A percentile compares a stretch with the other conserved stretches of the same genome.
These are phyloP conservation scores for Neonectria magnoliae DNA, from an alignment of 2,329 filamentous ascomycete genomes.

Conservation along the genomic window DNA sequence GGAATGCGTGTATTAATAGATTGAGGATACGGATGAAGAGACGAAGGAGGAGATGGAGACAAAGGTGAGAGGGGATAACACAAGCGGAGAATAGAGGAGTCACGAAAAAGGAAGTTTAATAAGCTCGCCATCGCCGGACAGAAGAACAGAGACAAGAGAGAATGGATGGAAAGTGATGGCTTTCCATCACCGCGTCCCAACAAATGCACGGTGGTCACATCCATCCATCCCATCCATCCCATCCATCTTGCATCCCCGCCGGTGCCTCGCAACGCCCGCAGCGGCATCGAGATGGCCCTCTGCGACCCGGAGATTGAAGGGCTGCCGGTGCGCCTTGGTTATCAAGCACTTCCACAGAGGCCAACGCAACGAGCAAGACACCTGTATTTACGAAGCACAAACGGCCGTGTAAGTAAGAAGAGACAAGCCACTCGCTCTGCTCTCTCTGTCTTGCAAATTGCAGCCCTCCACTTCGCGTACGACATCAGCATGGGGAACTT, in stretches of 20 bases:
- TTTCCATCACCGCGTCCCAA: neutral
- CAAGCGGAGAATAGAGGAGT: neutral
- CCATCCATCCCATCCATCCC: neutral
- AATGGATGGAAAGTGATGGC: neutral
- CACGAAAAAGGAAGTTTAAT: neutral
- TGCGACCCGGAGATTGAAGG: slow-evolving; percentile 19
- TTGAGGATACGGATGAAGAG: neutral
- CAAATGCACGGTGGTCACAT: slow-evolving; percentile 3
- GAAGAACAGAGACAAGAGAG: neutral
- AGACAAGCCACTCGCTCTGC: neutral
- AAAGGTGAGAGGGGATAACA: neutral
- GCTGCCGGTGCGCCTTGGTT: neutral
- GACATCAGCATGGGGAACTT: slow-evolving; percentile 19
- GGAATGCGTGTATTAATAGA: neutral
- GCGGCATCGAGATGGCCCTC: neutral
- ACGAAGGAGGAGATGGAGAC: slow-evolving; percentile 1
- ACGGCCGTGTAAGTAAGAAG: neutral
- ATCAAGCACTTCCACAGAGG: neutral
- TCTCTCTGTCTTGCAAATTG: slow-evolving; percentile 20
- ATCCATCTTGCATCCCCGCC: neutral
- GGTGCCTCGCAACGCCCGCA: slow-evolving; percentile 5
- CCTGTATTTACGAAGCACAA: neutral
- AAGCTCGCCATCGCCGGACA: neutral
- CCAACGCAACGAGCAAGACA: neutral
- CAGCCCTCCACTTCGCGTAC: slow-evolving; percentile 31